Percentiles rank a stretch among this genome's conserved stretches.
Conservation (phyloP, 1,139 yeast species). For the Blastobotrys proliferans region DNA sequence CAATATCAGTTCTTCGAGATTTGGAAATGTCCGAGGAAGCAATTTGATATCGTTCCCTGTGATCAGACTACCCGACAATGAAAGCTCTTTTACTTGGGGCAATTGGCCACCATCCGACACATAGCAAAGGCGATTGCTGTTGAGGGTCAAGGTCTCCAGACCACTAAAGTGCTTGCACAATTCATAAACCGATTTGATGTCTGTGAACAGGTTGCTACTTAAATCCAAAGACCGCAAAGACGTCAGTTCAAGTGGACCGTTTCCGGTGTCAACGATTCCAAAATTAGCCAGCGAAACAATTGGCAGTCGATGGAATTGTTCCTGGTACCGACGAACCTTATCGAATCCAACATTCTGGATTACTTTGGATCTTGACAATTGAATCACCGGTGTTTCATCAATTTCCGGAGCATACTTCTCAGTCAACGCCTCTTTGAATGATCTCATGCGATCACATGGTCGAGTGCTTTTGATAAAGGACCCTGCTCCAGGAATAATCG, state of each 20-base stretch:
- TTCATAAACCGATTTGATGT: conserved; percentile 39
- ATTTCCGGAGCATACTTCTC: conserved; percentile 39
- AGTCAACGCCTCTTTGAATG: conserved; percentile 49
- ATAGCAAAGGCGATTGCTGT: conserved; percentile 67
- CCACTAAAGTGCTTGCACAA: conserved; percentile 39
- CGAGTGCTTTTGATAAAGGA: conserved; percentile 59
- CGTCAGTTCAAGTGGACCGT: conserved; percentile 27
- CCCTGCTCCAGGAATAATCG: conserved; percentile 43
- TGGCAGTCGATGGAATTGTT: conserved; percentile 44
- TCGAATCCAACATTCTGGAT: conserved; percentile 67
- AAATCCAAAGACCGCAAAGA: conserved; percentile 50
- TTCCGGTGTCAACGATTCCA: conserved; percentile 17
- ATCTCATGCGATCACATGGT: conserved; percentile 29
- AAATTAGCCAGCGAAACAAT: conserved; percentile 47
- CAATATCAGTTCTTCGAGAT: conserved; percentile 41
- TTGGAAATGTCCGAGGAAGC: conserved; percentile 43
- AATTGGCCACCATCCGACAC: conserved; percentile 7
- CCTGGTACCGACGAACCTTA: conserved; percentile 45
- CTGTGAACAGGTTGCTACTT: conserved; percentile 53
- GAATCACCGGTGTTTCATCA: conserved; percentile 14
- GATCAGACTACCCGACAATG: conserved; percentile 39
- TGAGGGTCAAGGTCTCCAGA: conserved; percentile 48
- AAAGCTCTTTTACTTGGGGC: conserved; percentile 28
- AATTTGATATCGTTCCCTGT: conserved; percentile 28
- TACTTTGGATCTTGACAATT: conserved; percentile 43